Evolutionary conservation across 2,329 filamentous ascomycete genomes (phyloP).

Genomic region (Aspergillus viridinutans): DNA sequence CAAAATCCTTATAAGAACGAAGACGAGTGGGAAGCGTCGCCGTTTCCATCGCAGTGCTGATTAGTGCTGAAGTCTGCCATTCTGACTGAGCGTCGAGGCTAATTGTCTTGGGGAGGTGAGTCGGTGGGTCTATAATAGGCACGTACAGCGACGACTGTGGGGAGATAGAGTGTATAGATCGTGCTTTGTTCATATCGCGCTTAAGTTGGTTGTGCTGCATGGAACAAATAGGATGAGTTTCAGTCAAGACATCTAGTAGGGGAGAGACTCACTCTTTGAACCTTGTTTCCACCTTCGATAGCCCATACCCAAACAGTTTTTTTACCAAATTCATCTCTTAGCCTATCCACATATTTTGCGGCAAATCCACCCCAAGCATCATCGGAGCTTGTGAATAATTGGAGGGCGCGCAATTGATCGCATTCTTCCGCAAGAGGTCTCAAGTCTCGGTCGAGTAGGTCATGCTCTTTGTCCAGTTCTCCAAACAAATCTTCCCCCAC

Average conservation of each 20-base stretch:
- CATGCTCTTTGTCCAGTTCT: conserved; percentile 71
- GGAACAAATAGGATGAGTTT: conserved; percentile 35
- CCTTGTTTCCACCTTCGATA: conserved; percentile 59
- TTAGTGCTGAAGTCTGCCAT: conserved; percentile 77
- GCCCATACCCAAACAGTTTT: conserved; percentile 83
- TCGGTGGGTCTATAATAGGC: conserved; percentile 64
- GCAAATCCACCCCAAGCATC: conserved; percentile 81
- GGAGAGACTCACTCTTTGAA: conserved; percentile 48
- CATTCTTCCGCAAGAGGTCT: conserved; percentile 88
- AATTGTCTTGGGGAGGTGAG: conserved; percentile 54
- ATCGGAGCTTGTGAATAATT: conserved; percentile 67
- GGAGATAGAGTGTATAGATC: conserved; percentile 64
- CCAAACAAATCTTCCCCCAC: conserved; percentile 72
- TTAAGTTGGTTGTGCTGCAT: conserved; percentile 55
- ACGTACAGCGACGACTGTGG: conserved; percentile 72
- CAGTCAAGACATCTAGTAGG: conserved; percentile 5
- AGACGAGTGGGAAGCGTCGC: conserved; percentile 69
- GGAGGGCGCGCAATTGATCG: conserved; percentile 84
- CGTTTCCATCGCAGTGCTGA: conserved; percentile 73
- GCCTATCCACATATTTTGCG: conserved; percentile 65
- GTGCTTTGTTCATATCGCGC: conserved; percentile 69
- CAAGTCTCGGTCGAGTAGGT: conserved; percentile 85
- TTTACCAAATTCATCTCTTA: conserved; percentile 90
- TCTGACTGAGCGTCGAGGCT: conserved; percentile 58
- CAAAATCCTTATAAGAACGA: conserved; percentile 34